These are phyloP conservation scores for Kluyveromyces sp. DNA, from an alignment of 1,139 yeast genomes.

Conservation along the genomic window DNA sequence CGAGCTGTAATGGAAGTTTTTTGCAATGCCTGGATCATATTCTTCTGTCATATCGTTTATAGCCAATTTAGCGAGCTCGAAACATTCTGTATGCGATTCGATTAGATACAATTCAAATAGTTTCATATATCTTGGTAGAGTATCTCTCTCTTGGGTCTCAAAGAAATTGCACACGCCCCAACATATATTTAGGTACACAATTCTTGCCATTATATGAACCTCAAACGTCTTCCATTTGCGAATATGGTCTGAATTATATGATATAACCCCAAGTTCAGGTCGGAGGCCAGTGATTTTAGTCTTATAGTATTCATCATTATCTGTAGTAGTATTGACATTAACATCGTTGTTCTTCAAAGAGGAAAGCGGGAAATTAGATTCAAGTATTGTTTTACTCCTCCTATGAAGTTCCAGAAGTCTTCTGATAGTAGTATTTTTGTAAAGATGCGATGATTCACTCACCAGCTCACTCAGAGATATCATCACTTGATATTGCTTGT, in stretches of 20 bases:
- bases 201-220: neutral
- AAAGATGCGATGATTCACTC: neutral
- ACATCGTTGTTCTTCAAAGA: neutral
- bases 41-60: neutral
- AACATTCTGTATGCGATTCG: slow-evolving; percentile 1
- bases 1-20: neutral
- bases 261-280: neutral
- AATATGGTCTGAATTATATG: neutral
- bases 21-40: neutral
- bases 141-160: neutral
- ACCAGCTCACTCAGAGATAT: neutral
- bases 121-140: neutral
- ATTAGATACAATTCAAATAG: neutral
- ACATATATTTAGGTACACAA: slow-evolving; percentile 1
- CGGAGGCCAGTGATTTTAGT: neutral
- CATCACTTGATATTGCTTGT: slow-evolving; percentile 4
- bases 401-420: neutral
- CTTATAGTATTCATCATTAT: neutral
- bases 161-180: slow-evolving; percentile 1
- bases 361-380: slow-evolving; percentile 1
- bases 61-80: slow-evolving; percentile 2
- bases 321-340: neutral
- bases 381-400: neutral
- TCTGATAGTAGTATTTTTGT: neutral
- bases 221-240: slow-evolving; percentile 2